Conservation (phyloP, 2,329 filamentous ascomycete species). For the Botrytis porri region DNA sequence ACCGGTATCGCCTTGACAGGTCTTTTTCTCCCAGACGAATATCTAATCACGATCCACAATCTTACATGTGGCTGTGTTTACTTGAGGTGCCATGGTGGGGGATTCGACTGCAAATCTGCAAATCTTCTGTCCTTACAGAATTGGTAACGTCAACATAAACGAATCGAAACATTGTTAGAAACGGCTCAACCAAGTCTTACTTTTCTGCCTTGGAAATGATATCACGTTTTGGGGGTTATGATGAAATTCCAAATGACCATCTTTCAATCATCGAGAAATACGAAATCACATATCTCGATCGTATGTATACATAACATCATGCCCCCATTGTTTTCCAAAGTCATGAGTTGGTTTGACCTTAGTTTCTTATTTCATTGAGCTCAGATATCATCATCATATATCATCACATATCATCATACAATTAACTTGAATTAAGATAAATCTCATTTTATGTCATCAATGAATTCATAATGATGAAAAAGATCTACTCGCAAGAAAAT, state of each 20-base stretch:
- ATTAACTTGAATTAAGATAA: background rate
- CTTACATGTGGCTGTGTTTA: background rate
- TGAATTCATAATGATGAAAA: slow-evolving; percentile 3
- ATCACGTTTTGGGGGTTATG: background rate
- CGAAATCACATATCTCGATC: background rate
- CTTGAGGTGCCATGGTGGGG: slow-evolving; percentile 9
- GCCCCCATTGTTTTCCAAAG: slow-evolving; percentile 11
- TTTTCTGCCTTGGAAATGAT: slow-evolving; percentile 15
- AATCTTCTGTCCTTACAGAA: slow-evolving; percentile 5
- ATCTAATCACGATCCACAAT: background rate
- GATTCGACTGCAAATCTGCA: background rate
- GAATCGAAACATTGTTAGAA: slow-evolving; percentile 9
- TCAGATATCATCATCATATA: background rate
- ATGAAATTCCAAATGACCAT: slow-evolving; percentile 7
- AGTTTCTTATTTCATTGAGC: background rate
- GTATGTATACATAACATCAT: slow-evolving; percentile 13
- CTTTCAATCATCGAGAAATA: background rate
- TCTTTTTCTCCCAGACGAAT: background rate
- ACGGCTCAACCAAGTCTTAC: slow-evolving; percentile 3
- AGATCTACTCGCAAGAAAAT: slow-evolving; percentile 2
- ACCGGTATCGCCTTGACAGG: slow-evolving; percentile 9
- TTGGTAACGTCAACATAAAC: background rate
- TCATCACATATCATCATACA: slow-evolving; percentile 16
- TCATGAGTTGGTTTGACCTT: background rate
- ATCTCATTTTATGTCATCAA: background rate